Evolutionary conservation across 2,329 filamentous ascomycete species (phyloP).

Genomic region (Achaetomium macrosporum): DNA sequence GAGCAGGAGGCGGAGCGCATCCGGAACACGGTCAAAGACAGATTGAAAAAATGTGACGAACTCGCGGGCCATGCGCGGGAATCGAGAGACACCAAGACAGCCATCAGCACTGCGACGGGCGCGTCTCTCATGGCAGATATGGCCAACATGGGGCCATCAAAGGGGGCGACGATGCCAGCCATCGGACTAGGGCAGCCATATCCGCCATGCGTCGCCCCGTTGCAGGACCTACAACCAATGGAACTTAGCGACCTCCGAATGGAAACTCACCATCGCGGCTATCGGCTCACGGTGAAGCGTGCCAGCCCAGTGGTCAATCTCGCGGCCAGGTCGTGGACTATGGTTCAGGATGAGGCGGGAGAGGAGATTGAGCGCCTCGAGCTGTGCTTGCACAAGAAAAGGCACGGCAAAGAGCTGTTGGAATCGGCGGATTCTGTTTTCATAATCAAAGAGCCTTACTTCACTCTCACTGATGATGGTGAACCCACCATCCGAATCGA

Average conservation of each 20-base stretch:
- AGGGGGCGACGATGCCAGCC: not conserved
- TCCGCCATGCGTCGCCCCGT: not conserved
- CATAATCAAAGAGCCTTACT: slow-evolving; percentile 10
- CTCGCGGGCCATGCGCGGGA: not conserved
- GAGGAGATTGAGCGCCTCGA: slow-evolving; percentile 8
- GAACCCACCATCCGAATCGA: slow-evolving; percentile 10
- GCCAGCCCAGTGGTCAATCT: slow-evolving; percentile 4
- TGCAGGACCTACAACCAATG: slow-evolving; percentile 1
- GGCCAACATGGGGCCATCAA: not conserved
- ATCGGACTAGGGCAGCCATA: slow-evolving; percentile 1
- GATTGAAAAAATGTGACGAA: not conserved
- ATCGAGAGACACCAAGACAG: not conserved
- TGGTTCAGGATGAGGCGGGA: slow-evolving; percentile 7
- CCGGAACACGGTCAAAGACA: not conserved
- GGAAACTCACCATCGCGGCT: slow-evolving; percentile 6
- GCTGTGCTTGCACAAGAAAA: not conserved
- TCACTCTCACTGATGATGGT: slow-evolving; percentile 8
- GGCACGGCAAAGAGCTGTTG: not conserved
- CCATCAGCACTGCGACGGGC: slow-evolving; percentile 7
- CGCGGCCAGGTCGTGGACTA: slow-evolving; percentile 1
- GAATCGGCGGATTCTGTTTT: not conserved
- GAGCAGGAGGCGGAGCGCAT: slow-evolving; percentile 10
- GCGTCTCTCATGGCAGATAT: slow-evolving; percentile 8
- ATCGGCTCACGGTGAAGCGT: slow-evolving; percentile 2
- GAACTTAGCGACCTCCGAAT: not conserved